These are phyloP conservation scores for Macroventuria anomochaeta DNA, from an alignment of 2,329 filamentous ascomycete genomes.

Conservation along the genomic window DNA sequence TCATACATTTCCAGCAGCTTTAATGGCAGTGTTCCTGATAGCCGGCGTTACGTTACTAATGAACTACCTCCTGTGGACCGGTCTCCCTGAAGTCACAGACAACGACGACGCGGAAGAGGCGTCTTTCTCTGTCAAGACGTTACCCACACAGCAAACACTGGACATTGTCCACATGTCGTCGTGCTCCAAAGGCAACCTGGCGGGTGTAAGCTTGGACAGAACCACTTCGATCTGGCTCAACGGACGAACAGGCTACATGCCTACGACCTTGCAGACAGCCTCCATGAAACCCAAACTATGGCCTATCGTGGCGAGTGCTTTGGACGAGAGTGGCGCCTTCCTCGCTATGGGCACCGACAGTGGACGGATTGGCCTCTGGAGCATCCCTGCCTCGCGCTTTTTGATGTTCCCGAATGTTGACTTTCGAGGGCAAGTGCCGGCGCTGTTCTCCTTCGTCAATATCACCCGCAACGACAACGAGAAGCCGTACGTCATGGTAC, in stretches of 20 bases:
- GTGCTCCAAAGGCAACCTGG: slow-evolving; percentile 68
- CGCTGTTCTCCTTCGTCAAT: slow-evolving; percentile 64
- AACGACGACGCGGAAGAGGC: slow-evolving; percentile 58
- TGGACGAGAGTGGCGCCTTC: slow-evolving; percentile 70
- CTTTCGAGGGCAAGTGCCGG: slow-evolving; percentile 64
- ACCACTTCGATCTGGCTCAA: slow-evolving; percentile 67
- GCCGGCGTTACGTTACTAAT: slow-evolving; percentile 73
- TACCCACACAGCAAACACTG: slow-evolving; percentile 69
- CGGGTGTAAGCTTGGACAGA: slow-evolving; percentile 74
- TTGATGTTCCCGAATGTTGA: slow-evolving; percentile 60
- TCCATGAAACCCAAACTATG: slow-evolving; percentile 47
- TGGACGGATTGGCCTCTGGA: slow-evolving; percentile 68
- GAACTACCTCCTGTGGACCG: slow-evolving; percentile 75
- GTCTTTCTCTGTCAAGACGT: slow-evolving; percentile 65
- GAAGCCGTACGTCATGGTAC: slow-evolving; percentile 60
- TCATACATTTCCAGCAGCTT: slow-evolving; percentile 71
- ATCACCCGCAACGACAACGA: slow-evolving; percentile 38
- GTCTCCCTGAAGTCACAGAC: slow-evolving; percentile 54
- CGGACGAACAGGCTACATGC: slow-evolving; percentile 37
- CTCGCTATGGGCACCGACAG: slow-evolving; percentile 69
- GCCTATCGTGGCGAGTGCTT: slow-evolving; percentile 65
- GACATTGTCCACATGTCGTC: slow-evolving; percentile 72
- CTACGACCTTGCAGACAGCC: slow-evolving; percentile 41
- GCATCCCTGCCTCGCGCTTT: slow-evolving; percentile 64
- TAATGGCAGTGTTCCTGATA: slow-evolving; percentile 68